Percentiles rank a stretch among this genome's conserved stretches.
phyloP scores from a whole-genome alignment of 352 stramenopile genomes.

The Globisporangium acanthophoron region DNA sequence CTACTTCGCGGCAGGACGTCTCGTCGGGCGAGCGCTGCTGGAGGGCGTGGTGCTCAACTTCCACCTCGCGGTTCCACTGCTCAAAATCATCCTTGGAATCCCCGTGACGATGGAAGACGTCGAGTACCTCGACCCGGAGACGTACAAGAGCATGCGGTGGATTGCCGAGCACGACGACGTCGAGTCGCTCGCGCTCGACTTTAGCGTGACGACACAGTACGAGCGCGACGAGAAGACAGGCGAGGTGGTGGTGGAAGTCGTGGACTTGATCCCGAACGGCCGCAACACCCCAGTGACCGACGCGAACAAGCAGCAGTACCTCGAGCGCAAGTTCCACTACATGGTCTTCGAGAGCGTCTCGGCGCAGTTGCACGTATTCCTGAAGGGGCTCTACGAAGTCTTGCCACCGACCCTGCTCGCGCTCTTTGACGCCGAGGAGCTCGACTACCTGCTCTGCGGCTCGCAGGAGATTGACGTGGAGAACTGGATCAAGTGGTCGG shows the following conservation, averaged over 20 bases:
- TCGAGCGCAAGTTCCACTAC: constrained; percentile 92
- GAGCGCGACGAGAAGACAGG: background rate
- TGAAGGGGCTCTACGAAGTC: constrained; percentile 96
- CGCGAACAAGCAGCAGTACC: constrained; percentile 93
- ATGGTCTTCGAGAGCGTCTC: constrained; percentile 90
- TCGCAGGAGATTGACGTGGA: constrained; percentile 91
- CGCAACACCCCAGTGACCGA: constrained; percentile 88
- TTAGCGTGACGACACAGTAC: constrained; percentile 40
- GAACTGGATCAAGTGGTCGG: constrained; percentile 90
- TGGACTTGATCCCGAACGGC: constrained; percentile 62
- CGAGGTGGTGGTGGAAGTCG: constrained; percentile 17
- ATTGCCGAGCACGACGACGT: constrained; percentile 54
- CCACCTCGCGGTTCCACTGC: constrained; percentile 93
- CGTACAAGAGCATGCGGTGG: constrained; percentile 59
- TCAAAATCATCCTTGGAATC: constrained; percentile 96
- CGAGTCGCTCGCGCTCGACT: constrained; percentile 52
- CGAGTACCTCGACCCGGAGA: constrained; percentile 69
- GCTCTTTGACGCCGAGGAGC: constrained; percentile 96
- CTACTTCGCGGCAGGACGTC: constrained; percentile 44
- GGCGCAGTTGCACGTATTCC: constrained; percentile 83
- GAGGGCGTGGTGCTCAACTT: constrained; percentile 93
- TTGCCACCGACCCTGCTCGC: constrained; percentile 90
- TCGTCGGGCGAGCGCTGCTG: constrained; percentile 56
- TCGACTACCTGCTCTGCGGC: constrained; percentile 95
- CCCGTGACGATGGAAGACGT: constrained; percentile 94